Percentiles rank a stretch among this genome's conserved stretches.
Conservation (phyloP, 2,329 filamentous ascomycete genomes). For the Calonectria pteridis region DNA sequence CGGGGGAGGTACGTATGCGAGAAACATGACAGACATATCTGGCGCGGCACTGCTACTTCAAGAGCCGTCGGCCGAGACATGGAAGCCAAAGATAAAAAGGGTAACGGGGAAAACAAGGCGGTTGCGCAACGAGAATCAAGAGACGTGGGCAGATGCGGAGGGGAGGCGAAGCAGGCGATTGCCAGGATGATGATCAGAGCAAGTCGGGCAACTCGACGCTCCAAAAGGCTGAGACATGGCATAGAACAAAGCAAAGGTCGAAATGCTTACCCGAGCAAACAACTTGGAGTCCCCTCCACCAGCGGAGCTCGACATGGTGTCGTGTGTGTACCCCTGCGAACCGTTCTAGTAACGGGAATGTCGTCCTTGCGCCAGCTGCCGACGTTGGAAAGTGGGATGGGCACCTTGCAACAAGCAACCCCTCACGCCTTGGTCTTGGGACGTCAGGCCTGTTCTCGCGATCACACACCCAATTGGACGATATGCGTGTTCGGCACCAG, state of each 20-base stretch:
- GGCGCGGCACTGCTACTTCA: slow-evolving; percentile 21
- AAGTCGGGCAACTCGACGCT: slow-evolving; percentile 29
- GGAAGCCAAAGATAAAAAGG: slow-evolving; percentile 9
- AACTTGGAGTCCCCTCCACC: slow-evolving; percentile 97
- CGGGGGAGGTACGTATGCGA: slow-evolving; percentile 64
- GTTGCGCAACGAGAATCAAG: slow-evolving; percentile 1
- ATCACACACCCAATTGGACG: slow-evolving; percentile 43
- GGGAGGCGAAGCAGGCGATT: slow-evolving; percentile 18
- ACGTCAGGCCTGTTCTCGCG: slow-evolving; percentile 29
- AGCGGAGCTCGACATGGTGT: slow-evolving; percentile 66
- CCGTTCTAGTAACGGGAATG: slow-evolving; percentile 30
- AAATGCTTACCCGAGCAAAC: slow-evolving; percentile 87
- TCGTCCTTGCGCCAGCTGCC: slow-evolving; percentile 23
- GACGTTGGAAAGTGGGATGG: slow-evolving; percentile 40
- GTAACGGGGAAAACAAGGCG: neutral
- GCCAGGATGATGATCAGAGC: slow-evolving; percentile 11
- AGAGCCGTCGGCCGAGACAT: slow-evolving; percentile 25
- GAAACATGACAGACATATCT: slow-evolving; percentile 59
- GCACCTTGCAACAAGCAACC: slow-evolving; percentile 35
- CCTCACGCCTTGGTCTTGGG: slow-evolving; percentile 40
- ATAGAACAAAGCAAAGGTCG: slow-evolving; percentile 21
- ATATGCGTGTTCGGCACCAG: slow-evolving; percentile 35
- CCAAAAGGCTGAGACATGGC: slow-evolving; percentile 33
- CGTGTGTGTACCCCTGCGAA: slow-evolving; percentile 45
- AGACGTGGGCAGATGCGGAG: slow-evolving; percentile 1